phyloP scores from a whole-genome alignment of 371 early-diverging fungal species.

The Rhizopus arrhizus region DNA sequence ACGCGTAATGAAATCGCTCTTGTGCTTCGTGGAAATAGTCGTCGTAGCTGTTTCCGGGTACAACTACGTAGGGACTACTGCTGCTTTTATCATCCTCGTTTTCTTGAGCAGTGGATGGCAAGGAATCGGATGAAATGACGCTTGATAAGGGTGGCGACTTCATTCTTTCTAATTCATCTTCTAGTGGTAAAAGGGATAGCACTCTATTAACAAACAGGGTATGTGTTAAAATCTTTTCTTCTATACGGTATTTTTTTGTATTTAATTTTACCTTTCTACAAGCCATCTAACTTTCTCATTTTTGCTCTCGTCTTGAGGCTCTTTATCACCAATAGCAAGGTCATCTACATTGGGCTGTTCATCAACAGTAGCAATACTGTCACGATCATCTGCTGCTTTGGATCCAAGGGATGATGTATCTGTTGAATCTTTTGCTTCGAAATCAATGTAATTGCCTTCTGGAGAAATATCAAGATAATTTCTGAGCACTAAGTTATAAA shows the following conservation, averaged over 20 bases:
- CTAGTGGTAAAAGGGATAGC: conserved; percentile 51
- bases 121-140: conserved; percentile 40
- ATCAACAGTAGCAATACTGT: conserved; percentile 20
- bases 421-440: conserved; percentile 28
- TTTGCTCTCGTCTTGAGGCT: conserved; percentile 35
- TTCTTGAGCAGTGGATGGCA: conserved; percentile 26
- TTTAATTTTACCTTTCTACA: conserved; percentile 48
- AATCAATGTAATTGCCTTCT: conserved; percentile 50
- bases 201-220: conserved; percentile 28
- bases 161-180: conserved; percentile 55
- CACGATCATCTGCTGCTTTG: conserved; percentile 39
- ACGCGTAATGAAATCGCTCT: conserved; percentile 51
- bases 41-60: conserved; percentile 55
- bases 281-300: conserved; percentile 52
- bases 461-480: conserved; percentile 56
- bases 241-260: too few species aligned
- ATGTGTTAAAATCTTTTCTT: too few species aligned
- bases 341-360: conserved; percentile 23
- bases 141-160: conserved; percentile 49
- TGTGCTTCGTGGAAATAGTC: conserved; percentile 59
- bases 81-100: conserved; percentile 3
- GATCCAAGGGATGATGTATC: conserved; percentile 46
- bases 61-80: conserved; percentile 29
- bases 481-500: conserved; percentile 62
- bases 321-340: conserved; percentile 20